These are phyloP conservation scores for Psidium guajava DNA, from an alignment of 345 rosid genomes.

Conservation along the genomic window DNA sequence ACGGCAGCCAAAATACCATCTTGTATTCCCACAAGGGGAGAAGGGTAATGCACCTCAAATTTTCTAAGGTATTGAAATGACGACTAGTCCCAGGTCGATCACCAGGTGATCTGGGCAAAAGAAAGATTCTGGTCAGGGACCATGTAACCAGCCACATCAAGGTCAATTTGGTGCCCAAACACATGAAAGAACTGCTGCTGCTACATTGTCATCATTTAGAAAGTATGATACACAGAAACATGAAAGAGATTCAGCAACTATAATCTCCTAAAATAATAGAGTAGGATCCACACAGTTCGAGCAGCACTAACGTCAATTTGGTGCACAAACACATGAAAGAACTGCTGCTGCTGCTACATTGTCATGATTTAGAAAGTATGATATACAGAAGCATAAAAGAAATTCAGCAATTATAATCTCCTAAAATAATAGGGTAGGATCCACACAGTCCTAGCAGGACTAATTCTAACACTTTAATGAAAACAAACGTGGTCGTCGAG, in stretches of 20 bases:
- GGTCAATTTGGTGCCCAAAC: neutral
- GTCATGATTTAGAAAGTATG: neutral
- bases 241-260: neutral
- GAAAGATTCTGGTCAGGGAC: neutral
- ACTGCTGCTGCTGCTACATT: neutral
- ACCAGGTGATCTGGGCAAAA: neutral
- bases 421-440: neutral
- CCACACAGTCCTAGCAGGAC: neutral
- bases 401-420: neutral
- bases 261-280: neutral
- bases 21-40: neutral
- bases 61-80: neutral
- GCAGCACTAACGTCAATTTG: neutral
- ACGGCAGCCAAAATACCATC: neutral
- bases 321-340: neutral
- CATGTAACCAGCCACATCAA: neutral
- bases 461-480: neutral
- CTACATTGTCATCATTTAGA: neutral
- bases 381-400: neutral
- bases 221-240: neutral
- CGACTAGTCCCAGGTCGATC: neutral
- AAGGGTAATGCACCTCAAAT: neutral
- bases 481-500: neutral
- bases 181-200: neutral
- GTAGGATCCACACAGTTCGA: neutral